Base-by-base conservation (phyloP, 2,329 filamentous ascomycete genomes). In the Fusarium transvaalense region DNA sequence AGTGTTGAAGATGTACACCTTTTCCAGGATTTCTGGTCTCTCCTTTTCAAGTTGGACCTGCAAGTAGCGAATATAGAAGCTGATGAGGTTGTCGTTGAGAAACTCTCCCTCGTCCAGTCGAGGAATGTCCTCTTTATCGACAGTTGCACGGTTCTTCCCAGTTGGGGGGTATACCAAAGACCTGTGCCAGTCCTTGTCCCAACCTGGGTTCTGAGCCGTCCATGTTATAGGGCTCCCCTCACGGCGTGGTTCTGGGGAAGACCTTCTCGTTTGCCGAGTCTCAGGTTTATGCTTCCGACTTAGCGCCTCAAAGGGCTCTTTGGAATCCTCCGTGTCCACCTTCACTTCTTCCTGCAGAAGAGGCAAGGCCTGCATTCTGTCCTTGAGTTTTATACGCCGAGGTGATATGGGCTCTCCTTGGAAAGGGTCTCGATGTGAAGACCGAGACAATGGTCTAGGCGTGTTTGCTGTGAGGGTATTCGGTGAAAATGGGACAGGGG, bases 21-120 rank as follows among this genome's bases (percentile, higher is more conserved):
- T 88, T 61, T 88, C 82, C 0, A 89, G 81, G 6, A 89, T 71
- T 45, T 88, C 82, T 1, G 87, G 84, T 3, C 84, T 82, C 13
- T 84, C 81, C 38, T 82, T 78, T 66, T 88, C 85, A 35, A 91
- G 78, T 41, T 85, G 79, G 59, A 86, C 81, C 74, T 94, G 89
- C 8, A 95, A 81, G 71, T 89, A 92, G 31, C 91, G 89, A 56
- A 97, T 83, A 75, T 97, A 97, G 76, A 97, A 97, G 51, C 88
- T 89, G 70, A 99, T 92, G 29, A 99, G 82, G 74, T 93, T 97
- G 80, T 99, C 96, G 76, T 99, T 99, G 42, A 99, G 80, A 61
- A 92, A 97, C 71, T 97, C 88, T 14, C 90, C 92, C 66, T 97
- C 92, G 63, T 97, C 90, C 4, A 99, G 85, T 41, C 93, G 86